These are phyloP conservation scores for Clitopilus passeckerianus DNA, from an alignment of 768 basidiomycete genomes.

Conservation along the genomic window DNA sequence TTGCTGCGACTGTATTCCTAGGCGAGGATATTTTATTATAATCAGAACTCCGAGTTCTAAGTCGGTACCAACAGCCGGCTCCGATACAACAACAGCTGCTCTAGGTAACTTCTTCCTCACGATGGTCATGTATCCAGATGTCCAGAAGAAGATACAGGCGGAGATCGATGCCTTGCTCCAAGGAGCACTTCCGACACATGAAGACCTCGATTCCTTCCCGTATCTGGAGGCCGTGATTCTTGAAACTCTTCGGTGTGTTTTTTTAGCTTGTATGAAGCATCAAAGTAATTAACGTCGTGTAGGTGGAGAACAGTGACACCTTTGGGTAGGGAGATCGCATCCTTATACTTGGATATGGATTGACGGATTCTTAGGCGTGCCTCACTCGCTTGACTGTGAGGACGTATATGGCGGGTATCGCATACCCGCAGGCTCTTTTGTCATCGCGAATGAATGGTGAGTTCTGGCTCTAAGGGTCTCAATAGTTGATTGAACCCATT, in stretches of 20 bases:
- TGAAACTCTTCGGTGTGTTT: conserved; percentile 10
- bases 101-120: conserved; percentile 30
- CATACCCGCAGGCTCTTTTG: conserved; percentile 21
- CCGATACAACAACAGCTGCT: conserved; percentile 19
- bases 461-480: neutral
- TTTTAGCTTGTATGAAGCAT: neutral
- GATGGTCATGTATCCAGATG: conserved; percentile 32
- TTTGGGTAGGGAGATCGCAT: neutral
- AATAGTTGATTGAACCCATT: neutral
- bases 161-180: conserved; percentile 34
- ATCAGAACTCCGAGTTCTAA: no score
- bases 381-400: conserved; percentile 21
- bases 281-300: neutral
- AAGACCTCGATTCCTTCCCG: conserved; percentile 13
- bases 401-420: conserved; percentile 26
- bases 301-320: neutral
- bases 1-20: conserved; percentile 13
- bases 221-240: conserved; percentile 13
- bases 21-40: conserved; percentile 17
- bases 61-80: neutral
- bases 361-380: conserved; percentile 14
- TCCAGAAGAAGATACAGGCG: conserved; percentile 28
- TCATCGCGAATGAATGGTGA: neutral
- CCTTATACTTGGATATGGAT: no score
- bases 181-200: conserved; percentile 28